Percentiles rank a stretch among this genome's conserved stretches.
Evolutionary conservation across 2,329 filamentous ascomycete species (phyloP).

Genomic region (Rutstroemia sp.): DNA sequence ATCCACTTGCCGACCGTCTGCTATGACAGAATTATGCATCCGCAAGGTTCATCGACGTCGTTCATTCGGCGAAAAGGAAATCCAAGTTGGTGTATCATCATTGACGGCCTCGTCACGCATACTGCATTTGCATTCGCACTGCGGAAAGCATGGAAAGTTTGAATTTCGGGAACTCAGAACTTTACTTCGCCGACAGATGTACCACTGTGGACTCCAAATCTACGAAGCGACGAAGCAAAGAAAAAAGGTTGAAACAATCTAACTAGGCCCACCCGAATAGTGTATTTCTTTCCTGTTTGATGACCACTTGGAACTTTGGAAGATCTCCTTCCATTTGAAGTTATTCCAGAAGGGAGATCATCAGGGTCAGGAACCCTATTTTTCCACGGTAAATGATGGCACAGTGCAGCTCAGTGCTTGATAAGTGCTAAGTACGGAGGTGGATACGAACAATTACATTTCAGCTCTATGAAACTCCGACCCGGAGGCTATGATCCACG

Average conservation of each 20-base stretch:
- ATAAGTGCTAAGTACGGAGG: not conserved
- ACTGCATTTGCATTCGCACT: no score
- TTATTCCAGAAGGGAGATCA: not conserved
- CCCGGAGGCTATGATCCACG: no score
- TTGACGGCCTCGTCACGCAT: no score
- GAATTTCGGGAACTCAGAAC: no score
- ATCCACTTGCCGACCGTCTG: slow-evolving; percentile 1
- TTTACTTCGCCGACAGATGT: no score
- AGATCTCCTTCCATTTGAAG: not conserved
- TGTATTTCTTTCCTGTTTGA: not conserved
- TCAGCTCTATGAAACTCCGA: no score
- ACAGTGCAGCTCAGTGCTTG: not conserved
- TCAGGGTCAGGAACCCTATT: not conserved
- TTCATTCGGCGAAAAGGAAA: not conserved
- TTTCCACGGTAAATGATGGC: not conserved
- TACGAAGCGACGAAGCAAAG: no score
- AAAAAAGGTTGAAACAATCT: not conserved
- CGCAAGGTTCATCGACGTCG: not conserved
- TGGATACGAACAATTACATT: no score
- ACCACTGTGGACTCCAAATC: no score
- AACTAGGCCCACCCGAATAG: not conserved
- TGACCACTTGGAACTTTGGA: not conserved
- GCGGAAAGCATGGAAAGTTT: no score
- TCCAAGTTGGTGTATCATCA: not conserved
- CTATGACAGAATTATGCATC: not conserved